Base-by-base conservation (phyloP, 2,329 filamentous ascomycete species). In the Pseudogymnoascus sp. region DNA sequence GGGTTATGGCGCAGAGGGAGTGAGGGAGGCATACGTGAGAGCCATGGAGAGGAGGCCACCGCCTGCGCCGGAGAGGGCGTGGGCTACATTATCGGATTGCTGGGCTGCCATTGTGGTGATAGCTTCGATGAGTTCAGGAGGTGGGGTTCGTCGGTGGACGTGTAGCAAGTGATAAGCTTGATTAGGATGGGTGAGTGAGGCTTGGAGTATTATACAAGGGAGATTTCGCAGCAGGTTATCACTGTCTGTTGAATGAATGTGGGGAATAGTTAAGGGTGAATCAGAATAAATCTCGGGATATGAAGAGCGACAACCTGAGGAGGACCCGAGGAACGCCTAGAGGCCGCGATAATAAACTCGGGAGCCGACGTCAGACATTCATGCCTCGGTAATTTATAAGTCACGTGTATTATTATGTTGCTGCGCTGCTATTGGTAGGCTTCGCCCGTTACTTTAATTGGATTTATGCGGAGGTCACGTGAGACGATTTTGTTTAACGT, bases 31-130 rank as follows among this genome's bases (percentile, higher is more conserved):
- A 67, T 84, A 96, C 87, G 95, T 99, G 77, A 99, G 79, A 70
- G 93, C 85, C 91, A 97, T 99, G 70, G 95, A 96, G 64, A 97
- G 80, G 64, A 99, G 88, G 65, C 95, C 95, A 69, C 95, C 95
- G 69, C 95, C 95, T 60, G 93, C 91, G 68, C 93, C 93, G 63
- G 93, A 91, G 64, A 97, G 85, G 65, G 93, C 93, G 79, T 97
- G 93, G 64, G 93, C 92, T 73, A 97, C 91, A 81, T 97, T 97
- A 82, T 97, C 93, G 74, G 93, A 95, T 72, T 96, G 91, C 65
- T 79, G 72, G 61, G 72, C 72, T 65, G 73, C 70, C 42, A 64
- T 63, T 38, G 21, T 53, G 63, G 44, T 59, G 17, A 35, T 35
- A 33, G n/a, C 29, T 60, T 38, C 33, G 35, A 60, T 44, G 33